Base-by-base conservation (phyloP, 2,329 filamentous ascomycete species). In the Fusarium tuaranense region DNA sequence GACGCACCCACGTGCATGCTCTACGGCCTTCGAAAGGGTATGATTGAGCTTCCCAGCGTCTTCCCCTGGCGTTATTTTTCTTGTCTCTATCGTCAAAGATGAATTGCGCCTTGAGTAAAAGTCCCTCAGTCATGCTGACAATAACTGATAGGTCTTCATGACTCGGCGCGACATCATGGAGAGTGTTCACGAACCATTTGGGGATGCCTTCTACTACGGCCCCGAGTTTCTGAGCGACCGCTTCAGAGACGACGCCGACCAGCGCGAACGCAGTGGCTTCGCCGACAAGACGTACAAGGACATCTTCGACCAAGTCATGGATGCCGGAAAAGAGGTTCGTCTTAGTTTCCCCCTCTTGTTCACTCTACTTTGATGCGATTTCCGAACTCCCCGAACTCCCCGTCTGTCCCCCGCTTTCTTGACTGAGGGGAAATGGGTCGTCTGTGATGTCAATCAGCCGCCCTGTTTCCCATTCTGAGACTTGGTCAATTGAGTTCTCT, bases 11-110 rank as follows among this genome's bases (percentile, higher is more conserved):
- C 90, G 97, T 84, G 95, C 96, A 75, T 98, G 95, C 87, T 98
- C 95, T 67, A 98, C 97, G 59, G 97, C 97, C 34, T 99, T 98
- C 86, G 97, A 99, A 87, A 89, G 96, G 84, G 96, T 97, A 88
- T 81, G 88, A 85, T 69, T 39, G 67, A 57, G 46, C 63, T 67
- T 66, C 25, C 25, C 10, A 38, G 22, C 20, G 46, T 27, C 32
- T 10, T 58, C 5, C n/a, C 25, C 32, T 51, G 30, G 48, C 53
- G 61, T 14, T 30, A 2, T n/a, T 61, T 44, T 53, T 53, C 61
- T 38, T 38, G 9, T 25, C 41, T 46, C 55, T 55, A 36, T 58
- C n/a, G 30, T 30, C 18, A 12, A 57, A 57, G 4, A 48, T 53
- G 53, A 20, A 41, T 61, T 41, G 46, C 18, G 3, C 46, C 46